Conservation (phyloP, 371 early-diverging fungal species). For the Syncephalastrum racemosum region DNA sequence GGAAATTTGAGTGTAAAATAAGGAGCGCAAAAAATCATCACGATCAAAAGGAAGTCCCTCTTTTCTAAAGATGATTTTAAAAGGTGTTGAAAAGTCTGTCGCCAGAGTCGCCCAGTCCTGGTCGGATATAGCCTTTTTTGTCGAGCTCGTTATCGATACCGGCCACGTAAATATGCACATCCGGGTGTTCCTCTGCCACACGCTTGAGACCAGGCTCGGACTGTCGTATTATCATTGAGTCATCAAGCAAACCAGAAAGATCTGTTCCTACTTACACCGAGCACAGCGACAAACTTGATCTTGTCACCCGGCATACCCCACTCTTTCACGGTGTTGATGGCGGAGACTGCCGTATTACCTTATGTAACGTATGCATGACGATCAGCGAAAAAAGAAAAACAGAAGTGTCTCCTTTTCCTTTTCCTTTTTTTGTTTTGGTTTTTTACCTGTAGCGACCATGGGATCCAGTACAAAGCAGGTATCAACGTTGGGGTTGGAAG, state of each 20-base stretch:
- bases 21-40: neutral
- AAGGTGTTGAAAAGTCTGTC: conserved; percentile 69
- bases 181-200: conserved; percentile 69
- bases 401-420: neutral
- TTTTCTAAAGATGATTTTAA: conserved; percentile 6
- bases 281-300: conserved; percentile 70
- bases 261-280: conserved; percentile 43
- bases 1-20: neutral
- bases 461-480: conserved; percentile 81
- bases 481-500: conserved; percentile 64
- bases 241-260: neutral
- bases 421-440: neutral
- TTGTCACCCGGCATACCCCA: conserved; percentile 69
- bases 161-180: conserved; percentile 70
- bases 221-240: conserved; percentile 16
- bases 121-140: conserved; percentile 65
- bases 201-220: conserved; percentile 60
- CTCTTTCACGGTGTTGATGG: conserved; percentile 76
- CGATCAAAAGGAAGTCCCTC: neutral
- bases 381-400: neutral
- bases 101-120: conserved; percentile 81
- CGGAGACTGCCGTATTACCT: conserved; percentile 79
- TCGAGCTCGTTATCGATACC: conserved; percentile 71
- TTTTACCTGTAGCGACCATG: conserved; percentile 75
- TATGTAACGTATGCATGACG: neutral